Evolutionary conservation across 108 stramenopile genomes (phyloP).

Genomic region (Cyclotella choctawhatcheeana): DNA sequence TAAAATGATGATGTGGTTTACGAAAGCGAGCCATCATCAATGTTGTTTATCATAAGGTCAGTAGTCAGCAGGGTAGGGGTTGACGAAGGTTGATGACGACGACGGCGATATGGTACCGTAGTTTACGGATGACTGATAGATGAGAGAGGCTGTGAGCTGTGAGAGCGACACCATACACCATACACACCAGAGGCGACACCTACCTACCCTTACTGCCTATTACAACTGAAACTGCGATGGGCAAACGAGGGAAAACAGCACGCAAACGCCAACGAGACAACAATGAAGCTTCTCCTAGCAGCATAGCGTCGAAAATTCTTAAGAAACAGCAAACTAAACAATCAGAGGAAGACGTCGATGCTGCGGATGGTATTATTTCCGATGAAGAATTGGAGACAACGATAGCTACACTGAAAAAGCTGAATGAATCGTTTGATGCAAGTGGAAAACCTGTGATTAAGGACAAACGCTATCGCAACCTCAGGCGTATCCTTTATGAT

Average conservation of each 20-base stretch:
- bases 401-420: constrained; percentile 21
- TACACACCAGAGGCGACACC: too few relatives aligned
- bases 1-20: too few relatives aligned
- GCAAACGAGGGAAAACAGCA: constrained; percentile 18
- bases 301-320: neutral
- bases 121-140: too few relatives aligned
- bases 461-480: constrained; percentile 32
- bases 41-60: too few relatives aligned
- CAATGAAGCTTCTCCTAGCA: neutral
- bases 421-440: constrained; percentile 7
- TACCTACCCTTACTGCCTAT: too few relatives aligned
- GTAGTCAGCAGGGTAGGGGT: too few relatives aligned
- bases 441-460: constrained; percentile 17
- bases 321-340: neutral
- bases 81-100: too few relatives aligned
- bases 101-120: too few relatives aligned
- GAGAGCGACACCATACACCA: too few relatives aligned
- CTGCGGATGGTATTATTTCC: constrained; percentile 2
- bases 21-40: too few relatives aligned
- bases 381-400: constrained; percentile 18
- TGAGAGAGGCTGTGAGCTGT: too few relatives aligned
- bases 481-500: constrained; percentile 21
- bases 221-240: constrained; percentile 6
- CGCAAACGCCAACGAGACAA: constrained; percentile 17
- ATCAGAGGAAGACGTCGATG: neutral